Conservation (phyloP, 768 basidiomycete species). For the Suillus subaureus region DNA sequence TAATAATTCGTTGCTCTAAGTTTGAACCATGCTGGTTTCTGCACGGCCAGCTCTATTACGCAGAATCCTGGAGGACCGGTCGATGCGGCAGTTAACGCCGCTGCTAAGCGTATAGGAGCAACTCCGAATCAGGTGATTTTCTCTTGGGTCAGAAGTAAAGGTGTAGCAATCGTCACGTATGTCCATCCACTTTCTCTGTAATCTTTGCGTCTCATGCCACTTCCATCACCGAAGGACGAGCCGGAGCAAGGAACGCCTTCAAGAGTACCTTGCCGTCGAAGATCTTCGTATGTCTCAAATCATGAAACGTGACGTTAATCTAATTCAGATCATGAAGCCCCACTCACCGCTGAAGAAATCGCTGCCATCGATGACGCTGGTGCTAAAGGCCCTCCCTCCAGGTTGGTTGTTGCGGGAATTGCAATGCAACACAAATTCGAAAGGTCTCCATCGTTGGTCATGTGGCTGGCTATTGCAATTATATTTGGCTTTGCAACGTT, state of each 20-base stretch:
- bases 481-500: background rate
- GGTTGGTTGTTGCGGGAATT: background rate
- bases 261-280: conserved; percentile 67
- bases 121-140: conserved; percentile 68
- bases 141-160: conserved; percentile 69
- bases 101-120: conserved; percentile 56
- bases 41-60: conserved; percentile 55
- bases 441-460: background rate
- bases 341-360: conserved; percentile 59
- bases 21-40: background rate
- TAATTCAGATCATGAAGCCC: conserved; percentile 36
- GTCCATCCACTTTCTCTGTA: background rate
- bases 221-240: conserved; percentile 49
- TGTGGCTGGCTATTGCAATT: background rate
- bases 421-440: background rate
- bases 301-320: background rate
- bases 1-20: conserved; percentile 19
- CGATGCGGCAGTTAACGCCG: conserved; percentile 52
- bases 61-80: conserved; percentile 64
- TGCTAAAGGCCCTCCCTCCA: conserved; percentile 45
- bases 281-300: conserved; percentile 48
- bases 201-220: conserved; percentile 4
- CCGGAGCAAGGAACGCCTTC: conserved; percentile 57
- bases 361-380: conserved; percentile 66
- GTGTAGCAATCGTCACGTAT: conserved; percentile 68